Percentiles rank a stretch among this genome's conserved stretches.
Conservation (phyloP, 129 eudicot genomes). For the Flaveria bidentis region DNA sequence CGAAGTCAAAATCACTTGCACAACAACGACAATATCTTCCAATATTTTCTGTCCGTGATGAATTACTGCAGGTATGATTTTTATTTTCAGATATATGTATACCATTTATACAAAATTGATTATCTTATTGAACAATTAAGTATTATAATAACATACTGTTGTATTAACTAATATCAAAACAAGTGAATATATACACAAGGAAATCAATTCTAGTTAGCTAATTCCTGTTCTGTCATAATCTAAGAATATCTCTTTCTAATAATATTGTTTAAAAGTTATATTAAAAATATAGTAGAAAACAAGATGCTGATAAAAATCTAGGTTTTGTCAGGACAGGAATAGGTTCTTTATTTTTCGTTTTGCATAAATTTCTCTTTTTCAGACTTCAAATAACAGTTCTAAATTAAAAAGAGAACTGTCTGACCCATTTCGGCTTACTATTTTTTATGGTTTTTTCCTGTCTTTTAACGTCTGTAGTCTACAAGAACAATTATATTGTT, state of each 20-base stretch:
- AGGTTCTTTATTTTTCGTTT: neutral
- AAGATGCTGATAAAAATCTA: neutral
- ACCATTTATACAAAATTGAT: neutral
- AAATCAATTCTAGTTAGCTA: neutral
- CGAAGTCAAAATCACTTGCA: slow-evolving; percentile 57
- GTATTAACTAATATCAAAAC: neutral
- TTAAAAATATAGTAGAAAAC: neutral
- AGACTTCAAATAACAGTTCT: neutral
- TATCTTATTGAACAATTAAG: neutral
- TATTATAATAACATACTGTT: neutral
- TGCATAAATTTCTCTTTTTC: neutral
- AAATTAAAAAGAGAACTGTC: too few species aligned
- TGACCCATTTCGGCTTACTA: too few species aligned
- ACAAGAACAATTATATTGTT: neutral
- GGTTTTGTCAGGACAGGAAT: neutral
- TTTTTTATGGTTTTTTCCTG: neutral
- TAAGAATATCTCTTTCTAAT: neutral
- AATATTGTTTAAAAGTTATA: neutral
- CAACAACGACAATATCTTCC: slow-evolving; percentile 76
- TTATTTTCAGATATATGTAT: slow-evolving; percentile 13
- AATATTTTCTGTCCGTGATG: slow-evolving; percentile 65
- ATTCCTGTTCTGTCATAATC: neutral
- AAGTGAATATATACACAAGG: slow-evolving; percentile 1
- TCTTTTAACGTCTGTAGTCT: neutral
- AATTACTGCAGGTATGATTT: slow-evolving; percentile 53